phyloP scores from a whole-genome alignment of 2,329 filamentous ascomycete species.

The Colletotrichum kahawae region DNA sequence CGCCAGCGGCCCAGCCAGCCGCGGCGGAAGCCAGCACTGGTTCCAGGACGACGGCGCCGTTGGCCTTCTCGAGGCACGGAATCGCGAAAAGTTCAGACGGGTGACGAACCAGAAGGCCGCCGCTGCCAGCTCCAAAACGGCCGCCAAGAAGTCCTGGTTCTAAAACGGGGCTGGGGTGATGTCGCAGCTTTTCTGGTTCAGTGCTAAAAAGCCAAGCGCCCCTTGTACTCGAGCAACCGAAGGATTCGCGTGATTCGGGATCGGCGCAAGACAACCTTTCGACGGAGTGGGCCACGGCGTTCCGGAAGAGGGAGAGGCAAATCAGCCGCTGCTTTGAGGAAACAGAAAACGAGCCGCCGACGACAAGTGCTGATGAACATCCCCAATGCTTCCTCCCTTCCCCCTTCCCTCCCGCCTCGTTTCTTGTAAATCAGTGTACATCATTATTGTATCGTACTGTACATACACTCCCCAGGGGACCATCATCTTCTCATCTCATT shows the following conservation, averaged over 20 bases:
- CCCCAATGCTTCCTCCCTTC: background rate
- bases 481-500: constrained; percentile 8
- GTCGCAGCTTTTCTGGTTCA: background rate
- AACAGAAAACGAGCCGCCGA: background rate
- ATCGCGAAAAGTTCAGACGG: constrained; percentile 58
- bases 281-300: background rate
- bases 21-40: constrained; percentile 40
- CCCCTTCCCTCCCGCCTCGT: background rate
- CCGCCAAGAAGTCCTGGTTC: constrained; percentile 27
- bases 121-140: constrained; percentile 54
- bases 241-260: background rate
- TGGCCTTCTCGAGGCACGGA: constrained; percentile 57
- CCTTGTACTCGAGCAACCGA: background rate
- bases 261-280: background rate
- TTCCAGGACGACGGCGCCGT: constrained; percentile 54
- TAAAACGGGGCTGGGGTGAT: background rate
- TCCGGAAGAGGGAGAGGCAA: background rate
- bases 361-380: background rate
- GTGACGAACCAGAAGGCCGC: constrained; percentile 39
- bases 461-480: background rate
- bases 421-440: background rate
- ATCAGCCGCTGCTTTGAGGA: background rate
- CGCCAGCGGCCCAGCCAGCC: constrained; percentile 7
- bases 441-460: background rate
- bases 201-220: background rate